Evolutionary conservation across 805 yeast genomes (phyloP).

Genomic region (Cyberlindnera mississippiensis): DNA sequence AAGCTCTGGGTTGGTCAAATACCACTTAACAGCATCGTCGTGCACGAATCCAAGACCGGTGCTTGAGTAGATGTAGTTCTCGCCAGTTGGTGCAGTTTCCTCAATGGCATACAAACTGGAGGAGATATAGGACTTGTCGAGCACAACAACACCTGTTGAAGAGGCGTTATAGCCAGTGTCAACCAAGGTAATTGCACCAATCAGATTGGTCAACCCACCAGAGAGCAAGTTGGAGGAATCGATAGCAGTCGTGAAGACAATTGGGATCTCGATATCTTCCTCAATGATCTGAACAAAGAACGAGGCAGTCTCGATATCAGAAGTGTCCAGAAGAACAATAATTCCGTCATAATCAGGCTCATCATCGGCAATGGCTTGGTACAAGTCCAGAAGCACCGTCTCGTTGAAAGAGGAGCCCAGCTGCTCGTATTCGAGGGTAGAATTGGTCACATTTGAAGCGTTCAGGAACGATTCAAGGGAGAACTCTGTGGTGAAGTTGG

Average conservation of each 20-base stretch:
- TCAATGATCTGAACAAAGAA: slow-evolving; percentile 43
- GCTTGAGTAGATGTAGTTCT: slow-evolving; percentile 33
- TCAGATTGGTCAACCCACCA: slow-evolving; percentile 45
- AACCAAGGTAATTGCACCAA: slow-evolving; percentile 42
- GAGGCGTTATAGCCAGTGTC: slow-evolving; percentile 37
- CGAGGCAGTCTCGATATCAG: slow-evolving; percentile 47
- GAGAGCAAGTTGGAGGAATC: slow-evolving; percentile 47
- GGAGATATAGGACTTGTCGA: slow-evolving; percentile 40
- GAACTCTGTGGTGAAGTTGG: not conserved
- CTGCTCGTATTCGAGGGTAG: slow-evolving; percentile 37
- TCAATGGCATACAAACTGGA: slow-evolving; percentile 45
- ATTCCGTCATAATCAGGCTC: slow-evolving; percentile 36
- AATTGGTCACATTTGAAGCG: slow-evolving; percentile 1
- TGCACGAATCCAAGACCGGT: slow-evolving; percentile 48
- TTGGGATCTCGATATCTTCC: slow-evolving; percentile 34
- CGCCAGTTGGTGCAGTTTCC: slow-evolving; percentile 45
- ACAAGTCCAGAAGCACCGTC: slow-evolving; percentile 29
- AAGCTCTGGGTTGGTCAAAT: slow-evolving; percentile 9
- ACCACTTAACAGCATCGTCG: slow-evolving; percentile 43
- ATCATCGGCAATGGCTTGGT: slow-evolving; percentile 34
- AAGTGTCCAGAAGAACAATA: slow-evolving; percentile 48
- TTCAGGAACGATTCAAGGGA: slow-evolving; percentile 8
- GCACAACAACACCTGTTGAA: slow-evolving; percentile 44
- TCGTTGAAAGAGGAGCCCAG: slow-evolving; percentile 26
- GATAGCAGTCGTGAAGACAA: slow-evolving; percentile 50